Conservation (phyloP, 139 green algal species). For the Closterium sp. region DNA sequence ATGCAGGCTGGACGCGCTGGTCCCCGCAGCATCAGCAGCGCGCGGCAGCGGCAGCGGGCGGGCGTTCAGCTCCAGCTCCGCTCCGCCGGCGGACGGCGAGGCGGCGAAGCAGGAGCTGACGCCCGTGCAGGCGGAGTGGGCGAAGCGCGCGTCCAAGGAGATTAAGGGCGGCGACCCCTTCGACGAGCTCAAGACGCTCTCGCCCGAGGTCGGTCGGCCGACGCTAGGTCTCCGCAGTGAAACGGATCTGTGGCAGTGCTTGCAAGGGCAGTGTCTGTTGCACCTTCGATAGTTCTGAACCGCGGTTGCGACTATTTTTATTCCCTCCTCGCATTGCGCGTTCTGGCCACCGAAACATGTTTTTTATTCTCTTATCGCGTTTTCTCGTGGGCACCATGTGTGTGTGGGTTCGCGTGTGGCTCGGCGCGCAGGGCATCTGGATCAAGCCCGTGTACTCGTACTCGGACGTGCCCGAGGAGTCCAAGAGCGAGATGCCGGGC, state of each 20-base stretch:
- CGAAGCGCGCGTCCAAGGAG: slow-evolving; percentile 1
- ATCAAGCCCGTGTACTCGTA: slow-evolving; percentile 64
- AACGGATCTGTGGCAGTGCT: too few species aligned
- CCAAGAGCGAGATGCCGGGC: slow-evolving; percentile 55
- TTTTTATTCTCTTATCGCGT: neutral
- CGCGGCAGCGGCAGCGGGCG: too few species aligned
- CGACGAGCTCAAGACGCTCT: neutral
- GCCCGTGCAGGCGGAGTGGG: neutral
- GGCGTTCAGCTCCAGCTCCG: neutral
- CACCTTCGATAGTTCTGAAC: too few species aligned
- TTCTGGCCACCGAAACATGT: neutral
- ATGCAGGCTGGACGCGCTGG: neutral
- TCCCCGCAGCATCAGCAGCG: neutral
- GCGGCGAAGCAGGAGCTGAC: neutral
- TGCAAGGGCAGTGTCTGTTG: too few species aligned
- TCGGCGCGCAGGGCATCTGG: slow-evolving; percentile 40
- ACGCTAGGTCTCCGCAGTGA: neutral
- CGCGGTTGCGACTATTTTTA: neutral
- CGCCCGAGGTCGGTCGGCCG: neutral
- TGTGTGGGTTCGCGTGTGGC: too few species aligned
- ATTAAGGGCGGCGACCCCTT: neutral
- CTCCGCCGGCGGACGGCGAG: neutral
- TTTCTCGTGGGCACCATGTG: too few species aligned
- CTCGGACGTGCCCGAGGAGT: slow-evolving; percentile 34
- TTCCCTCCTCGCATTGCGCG: neutral